Evolutionary conservation across 805 yeast species (phyloP).

Genomic region (Candida michaelii): DNA sequence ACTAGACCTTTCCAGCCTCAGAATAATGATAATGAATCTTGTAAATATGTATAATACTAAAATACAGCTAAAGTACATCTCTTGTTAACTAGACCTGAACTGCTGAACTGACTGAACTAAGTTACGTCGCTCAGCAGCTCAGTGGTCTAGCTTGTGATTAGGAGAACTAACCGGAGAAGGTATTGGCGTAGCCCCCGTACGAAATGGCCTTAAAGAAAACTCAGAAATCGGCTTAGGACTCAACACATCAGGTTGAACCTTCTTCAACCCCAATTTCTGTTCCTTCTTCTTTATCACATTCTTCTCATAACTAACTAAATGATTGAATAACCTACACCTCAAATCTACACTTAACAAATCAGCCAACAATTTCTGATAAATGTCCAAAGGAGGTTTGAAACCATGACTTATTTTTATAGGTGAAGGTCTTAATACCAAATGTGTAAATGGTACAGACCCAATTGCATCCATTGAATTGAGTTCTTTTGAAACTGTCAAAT

Average conservation of each 20-base stretch:
- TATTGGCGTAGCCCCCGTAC: conserved; percentile 39
- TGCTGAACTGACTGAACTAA: no score
- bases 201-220: conserved; percentile 42
- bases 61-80: no score
- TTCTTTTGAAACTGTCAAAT: conserved; percentile 11
- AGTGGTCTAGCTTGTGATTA: conserved; percentile 19
- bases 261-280: conserved; percentile 22
- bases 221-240: conserved; percentile 19
- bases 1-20: no score
- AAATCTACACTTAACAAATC: conserved; percentile 28
- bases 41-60: no score
- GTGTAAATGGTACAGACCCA: conserved; percentile 41
- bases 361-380: conserved; percentile 24
- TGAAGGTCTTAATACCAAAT: conserved; percentile 42
- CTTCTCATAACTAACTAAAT: conserved; percentile 26
- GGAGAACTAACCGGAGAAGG: conserved; percentile 43
- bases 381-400: conserved; percentile 37
- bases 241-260: conserved; percentile 9
- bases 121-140: no score
- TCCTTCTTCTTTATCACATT: conserved; percentile 32
- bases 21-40: no score
- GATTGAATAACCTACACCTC: conserved; percentile 21
- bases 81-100: no score
- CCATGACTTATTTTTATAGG: conserved; percentile 35
- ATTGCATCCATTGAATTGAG: conserved; percentile 37